A percentile compares a stretch with the other conserved stretches of the same genome.
These are phyloP conservation scores for Tubosaeta brunneosetosa DNA, from an alignment of 768 basidiomycete species.

Conservation along the genomic window DNA sequence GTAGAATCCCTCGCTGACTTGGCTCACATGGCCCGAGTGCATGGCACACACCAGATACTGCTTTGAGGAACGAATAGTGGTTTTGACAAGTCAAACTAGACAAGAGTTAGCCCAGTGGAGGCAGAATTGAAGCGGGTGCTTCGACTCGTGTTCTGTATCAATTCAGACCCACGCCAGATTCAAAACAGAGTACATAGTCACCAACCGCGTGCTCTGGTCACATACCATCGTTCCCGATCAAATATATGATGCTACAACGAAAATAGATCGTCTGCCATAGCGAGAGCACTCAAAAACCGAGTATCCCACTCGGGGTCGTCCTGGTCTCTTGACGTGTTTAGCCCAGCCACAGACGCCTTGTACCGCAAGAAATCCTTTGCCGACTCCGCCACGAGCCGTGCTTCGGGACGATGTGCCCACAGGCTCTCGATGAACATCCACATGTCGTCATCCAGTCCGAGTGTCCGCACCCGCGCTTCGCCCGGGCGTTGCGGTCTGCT, in stretches of 20 bases:
- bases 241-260: conserved; percentile 3
- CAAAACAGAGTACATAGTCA: no score
- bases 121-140: no score
- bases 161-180: no score
- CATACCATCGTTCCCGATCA: neutral
- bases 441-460: conserved; percentile 28
- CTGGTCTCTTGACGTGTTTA: neutral
- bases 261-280: conserved; percentile 10
- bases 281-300: conserved; percentile 17
- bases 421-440: conserved; percentile 29
- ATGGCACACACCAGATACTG: no score
- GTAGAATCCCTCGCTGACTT: no score
- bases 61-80: no score
- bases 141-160: no score
- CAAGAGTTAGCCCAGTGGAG: no score
- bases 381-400: conserved; percentile 24
- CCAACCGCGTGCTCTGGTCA: no score
- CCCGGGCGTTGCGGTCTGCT: conserved; percentile 18
- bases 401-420: conserved; percentile 25
- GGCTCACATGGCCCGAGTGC: no score
- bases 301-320: conserved; percentile 25
- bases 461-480: neutral
- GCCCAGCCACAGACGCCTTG: conserved; percentile 9
- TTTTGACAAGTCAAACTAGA: no score
- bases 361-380: conserved; percentile 17